Percentiles rank a stretch among this genome's conserved stretches.
phyloP scores from a whole-genome alignment of 352 stramenopile species.

The Globisporangium splendens region DNA sequence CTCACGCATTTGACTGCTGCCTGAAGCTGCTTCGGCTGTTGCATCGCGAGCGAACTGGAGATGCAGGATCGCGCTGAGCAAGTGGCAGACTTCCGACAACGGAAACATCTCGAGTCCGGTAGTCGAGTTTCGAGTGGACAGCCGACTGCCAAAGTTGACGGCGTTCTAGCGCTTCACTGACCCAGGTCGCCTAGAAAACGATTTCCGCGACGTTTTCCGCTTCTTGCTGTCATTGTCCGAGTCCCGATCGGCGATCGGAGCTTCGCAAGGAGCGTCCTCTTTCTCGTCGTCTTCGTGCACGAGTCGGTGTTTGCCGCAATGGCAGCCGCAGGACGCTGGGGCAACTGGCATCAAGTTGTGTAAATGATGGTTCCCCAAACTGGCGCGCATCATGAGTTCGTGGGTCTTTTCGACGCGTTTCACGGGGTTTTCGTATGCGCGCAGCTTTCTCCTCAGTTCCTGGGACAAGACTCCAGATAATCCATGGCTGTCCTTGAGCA shows the following conservation, averaged over 20 bases:
- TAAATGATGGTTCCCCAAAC: neutral
- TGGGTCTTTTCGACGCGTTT: constrained; percentile 48
- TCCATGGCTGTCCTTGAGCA: constrained; percentile 24
- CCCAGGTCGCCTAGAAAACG: constrained; percentile 24
- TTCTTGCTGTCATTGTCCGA: constrained; percentile 15
- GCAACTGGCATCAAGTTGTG: neutral
- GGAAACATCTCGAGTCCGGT: constrained; percentile 41
- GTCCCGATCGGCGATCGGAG: neutral
- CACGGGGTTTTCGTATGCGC: constrained; percentile 30
- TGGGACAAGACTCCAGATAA: constrained; percentile 11
- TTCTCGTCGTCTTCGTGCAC: constrained; percentile 20
- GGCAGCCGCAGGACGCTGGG: constrained; percentile 28
- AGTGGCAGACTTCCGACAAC: constrained; percentile 52
- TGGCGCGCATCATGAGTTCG: constrained; percentile 29
- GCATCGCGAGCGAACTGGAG: constrained; percentile 57
- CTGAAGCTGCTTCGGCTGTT: neutral
- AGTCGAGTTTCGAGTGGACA: constrained; percentile 28
- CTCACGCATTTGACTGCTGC: constrained; percentile 7
- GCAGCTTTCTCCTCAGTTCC: constrained; percentile 26
- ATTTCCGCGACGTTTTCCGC: constrained; percentile 22
- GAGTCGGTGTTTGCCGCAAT: constrained; percentile 43
- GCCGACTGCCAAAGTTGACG: constrained; percentile 33
- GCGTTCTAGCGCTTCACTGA: constrained; percentile 43
- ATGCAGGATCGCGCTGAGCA: constrained; percentile 57
- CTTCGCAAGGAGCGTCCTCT: neutral